Base-by-base conservation (phyloP, 352 stramenopile genomes). In the Albugo candida region DNA sequence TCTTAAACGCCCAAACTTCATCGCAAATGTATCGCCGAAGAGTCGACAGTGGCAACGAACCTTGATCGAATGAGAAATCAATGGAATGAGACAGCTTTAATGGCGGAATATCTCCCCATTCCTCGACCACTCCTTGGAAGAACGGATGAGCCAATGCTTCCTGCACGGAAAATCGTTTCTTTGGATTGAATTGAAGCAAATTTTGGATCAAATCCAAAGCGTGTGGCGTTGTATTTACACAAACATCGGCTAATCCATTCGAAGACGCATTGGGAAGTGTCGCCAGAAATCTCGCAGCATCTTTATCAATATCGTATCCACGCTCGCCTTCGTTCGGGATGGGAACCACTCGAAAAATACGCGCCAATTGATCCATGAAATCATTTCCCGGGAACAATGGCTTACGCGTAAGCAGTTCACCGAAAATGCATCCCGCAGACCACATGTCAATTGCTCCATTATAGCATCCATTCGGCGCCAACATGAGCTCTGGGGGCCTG, bases 381-480 rank as follows among this genome's bases (percentile, higher is more conserved):
- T 88, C 70, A 1, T 67, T 81, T 5, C 73, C 76, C 17, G 76
- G 71, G 37, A 91, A 86, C 24, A 88, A 53, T 10, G 76, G 76
- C 49, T 85, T 83, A 45, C 77, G 70, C 1, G 65, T 63, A 13
- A 93, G 57, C 31, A 94, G 62, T 44, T 94, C 93, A 16, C 92
- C 94, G 13, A 98, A 64, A 53, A 99, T 98, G 58, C 77, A 91
- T 6, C 77, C 77, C 2, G 87, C 70, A 0, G 72, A 85, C 77
- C 77, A 87, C 75, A 91, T 87, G 49, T 91, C 77, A 1, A 89
- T 70, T 5, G 74, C 71, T 18, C 77, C 77, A 38, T 87, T 78
- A 59, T 95, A 95, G 58, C 82, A 79, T 13, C 84, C 80, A 35
- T 93, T 89, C 1, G 78, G 82, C 17, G 75, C 81, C 11, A 96